A percentile compares a stretch with the other conserved stretches of the same genome.
Conservation (phyloP, 208 protist species). For the Wallacemonas sp. region DNA sequence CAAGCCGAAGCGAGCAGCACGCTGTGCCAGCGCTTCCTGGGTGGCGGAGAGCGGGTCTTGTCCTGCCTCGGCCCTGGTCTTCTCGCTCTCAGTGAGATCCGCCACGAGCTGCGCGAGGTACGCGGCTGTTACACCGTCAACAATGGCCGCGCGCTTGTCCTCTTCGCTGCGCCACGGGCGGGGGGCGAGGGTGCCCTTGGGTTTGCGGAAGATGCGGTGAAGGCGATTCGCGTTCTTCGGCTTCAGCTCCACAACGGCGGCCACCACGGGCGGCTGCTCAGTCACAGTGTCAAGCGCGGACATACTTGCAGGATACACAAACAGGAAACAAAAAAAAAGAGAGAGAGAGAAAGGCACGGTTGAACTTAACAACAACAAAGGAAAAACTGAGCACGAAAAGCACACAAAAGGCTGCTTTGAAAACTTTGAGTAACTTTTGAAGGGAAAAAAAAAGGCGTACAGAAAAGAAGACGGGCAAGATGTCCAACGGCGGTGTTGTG, state of each 20-base stretch:
- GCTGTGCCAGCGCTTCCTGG: slow-evolving; percentile 63
- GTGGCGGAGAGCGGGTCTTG: slow-evolving; percentile 56
- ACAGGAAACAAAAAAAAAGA: not conserved
- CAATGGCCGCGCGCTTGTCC: not conserved
- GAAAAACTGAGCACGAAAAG: not conserved
- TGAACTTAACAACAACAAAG: no score
- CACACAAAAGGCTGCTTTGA: not conserved
- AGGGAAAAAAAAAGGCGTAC: slow-evolving; percentile 10
- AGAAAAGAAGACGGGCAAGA: no score
- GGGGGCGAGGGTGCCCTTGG: slow-evolving; percentile 50
- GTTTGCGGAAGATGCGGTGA: slow-evolving; percentile 84
- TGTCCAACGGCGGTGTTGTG: no score
- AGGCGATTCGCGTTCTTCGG: slow-evolving; percentile 83
- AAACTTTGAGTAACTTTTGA: no score
- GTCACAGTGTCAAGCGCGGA: slow-evolving; percentile 5
- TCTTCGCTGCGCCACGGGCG: slow-evolving; percentile 50
- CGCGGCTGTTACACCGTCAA: slow-evolving; percentile 37
- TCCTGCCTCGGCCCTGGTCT: slow-evolving; percentile 42
- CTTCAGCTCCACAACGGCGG: slow-evolving; percentile 28
- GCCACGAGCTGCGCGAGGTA: slow-evolving; percentile 42
- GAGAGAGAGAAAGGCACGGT: slow-evolving; percentile 7
- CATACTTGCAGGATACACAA: slow-evolving; percentile 10
- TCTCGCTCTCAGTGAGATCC: slow-evolving; percentile 59
- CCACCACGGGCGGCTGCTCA: slow-evolving; percentile 9
- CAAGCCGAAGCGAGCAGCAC: slow-evolving; percentile 79